A percentile compares a stretch with the other conserved stretches of the same genome.
These are phyloP conservation scores for Microdochium bolleyi DNA, from an alignment of 2,329 filamentous ascomycete genomes.

Conservation along the genomic window DNA sequence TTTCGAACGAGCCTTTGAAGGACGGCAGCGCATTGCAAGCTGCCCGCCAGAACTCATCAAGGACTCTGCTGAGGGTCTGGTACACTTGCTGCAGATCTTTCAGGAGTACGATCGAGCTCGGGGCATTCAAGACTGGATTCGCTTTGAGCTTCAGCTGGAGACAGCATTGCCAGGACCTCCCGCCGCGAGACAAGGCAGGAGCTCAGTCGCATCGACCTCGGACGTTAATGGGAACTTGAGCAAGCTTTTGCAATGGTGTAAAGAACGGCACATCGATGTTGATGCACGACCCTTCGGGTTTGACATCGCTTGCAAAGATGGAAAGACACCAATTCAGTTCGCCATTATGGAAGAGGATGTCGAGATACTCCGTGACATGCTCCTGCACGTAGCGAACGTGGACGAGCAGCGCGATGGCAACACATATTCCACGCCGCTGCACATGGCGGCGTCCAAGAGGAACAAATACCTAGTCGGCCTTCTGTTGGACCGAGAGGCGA, in stretches of 20 bases:
- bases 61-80: conserved; percentile 15
- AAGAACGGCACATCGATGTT: no score
- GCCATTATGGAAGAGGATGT: no score
- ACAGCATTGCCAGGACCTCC: neutral
- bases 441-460: conserved; percentile 20
- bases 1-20: conserved; percentile 11
- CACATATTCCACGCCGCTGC: conserved; percentile 15
- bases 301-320: no score
- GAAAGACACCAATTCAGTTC: no score
- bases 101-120: conserved; percentile 16
- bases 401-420: neutral
- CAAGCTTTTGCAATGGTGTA: no score
- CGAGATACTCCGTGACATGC: no score
- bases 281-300: no score
- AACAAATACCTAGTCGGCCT: conserved; percentile 16
- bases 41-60: conserved; percentile 7
- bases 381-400: no score
- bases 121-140: conserved; percentile 15
- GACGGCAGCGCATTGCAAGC: conserved; percentile 9
- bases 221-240: no score
- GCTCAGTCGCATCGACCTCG: no score
- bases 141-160: conserved; percentile 3
- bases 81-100: conserved; percentile 11
- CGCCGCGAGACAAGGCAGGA: no score
- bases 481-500: conserved; percentile 10